Evolutionary conservation across 495 filamentous ascomycete genomes (phyloP).

Genomic region (Hypomontagnella monticulosa): DNA sequence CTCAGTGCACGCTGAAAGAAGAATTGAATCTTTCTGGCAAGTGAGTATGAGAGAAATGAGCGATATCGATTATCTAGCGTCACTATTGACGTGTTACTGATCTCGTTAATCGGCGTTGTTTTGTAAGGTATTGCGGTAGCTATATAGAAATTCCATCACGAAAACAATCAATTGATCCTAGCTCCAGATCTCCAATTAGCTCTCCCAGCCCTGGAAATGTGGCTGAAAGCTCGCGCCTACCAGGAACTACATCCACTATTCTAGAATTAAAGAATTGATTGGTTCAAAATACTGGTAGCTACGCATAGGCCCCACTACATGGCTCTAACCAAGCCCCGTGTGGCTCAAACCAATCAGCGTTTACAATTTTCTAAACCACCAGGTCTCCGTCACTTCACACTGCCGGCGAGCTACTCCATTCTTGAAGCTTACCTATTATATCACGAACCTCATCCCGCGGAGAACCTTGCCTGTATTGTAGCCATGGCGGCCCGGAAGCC

Average conservation of each 20-base stretch:
- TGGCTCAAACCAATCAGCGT: conserved; percentile 48
- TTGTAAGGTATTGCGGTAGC: background rate
- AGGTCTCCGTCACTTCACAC: conserved; percentile 18
- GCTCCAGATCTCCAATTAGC: conserved; percentile 28
- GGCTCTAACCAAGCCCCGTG: conserved; percentile 18
- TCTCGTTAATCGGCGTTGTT: conserved; percentile 16
- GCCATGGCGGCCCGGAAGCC: conserved; percentile 61
- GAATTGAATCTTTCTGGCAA: too few relatives aligned
- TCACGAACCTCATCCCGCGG: conserved; percentile 31
- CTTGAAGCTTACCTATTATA: conserved; percentile 32
- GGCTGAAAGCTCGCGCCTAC: conserved; percentile 20
- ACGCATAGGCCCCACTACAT: background rate
- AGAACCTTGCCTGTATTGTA: conserved; percentile 44
- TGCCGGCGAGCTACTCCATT: conserved; percentile 34
- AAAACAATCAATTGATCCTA: conserved; percentile 19
- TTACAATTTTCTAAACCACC: conserved; percentile 46
- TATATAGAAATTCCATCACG: conserved; percentile 27
- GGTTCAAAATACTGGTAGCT: background rate
- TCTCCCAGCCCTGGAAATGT: conserved; percentile 24
- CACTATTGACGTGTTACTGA: background rate
- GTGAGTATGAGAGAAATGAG: too few relatives aligned
- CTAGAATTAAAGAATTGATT: too few relatives aligned
- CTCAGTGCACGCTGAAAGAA: too few relatives aligned
- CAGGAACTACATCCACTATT: background rate
- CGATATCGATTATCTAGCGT: too few relatives aligned